phyloP scores from a whole-genome alignment of 768 basidiomycete genomes.

The Termitomyces sp. region DNA sequence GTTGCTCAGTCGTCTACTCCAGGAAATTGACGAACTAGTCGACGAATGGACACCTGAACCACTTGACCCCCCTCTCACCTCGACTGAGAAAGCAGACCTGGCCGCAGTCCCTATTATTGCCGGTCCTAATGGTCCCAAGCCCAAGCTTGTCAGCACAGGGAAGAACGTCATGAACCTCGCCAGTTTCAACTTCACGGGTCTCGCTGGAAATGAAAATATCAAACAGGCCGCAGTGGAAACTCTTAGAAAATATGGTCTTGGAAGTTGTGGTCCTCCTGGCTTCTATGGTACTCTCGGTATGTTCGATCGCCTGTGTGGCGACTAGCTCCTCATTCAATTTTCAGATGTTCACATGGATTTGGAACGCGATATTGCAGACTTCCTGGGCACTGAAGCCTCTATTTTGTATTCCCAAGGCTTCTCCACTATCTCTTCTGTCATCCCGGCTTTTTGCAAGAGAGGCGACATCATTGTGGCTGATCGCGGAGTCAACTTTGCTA shows the following conservation, averaged over 20 bases:
- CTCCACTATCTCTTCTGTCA: slow-evolving; percentile 88
- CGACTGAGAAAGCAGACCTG: slow-evolving; percentile 66
- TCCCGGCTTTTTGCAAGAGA: slow-evolving; percentile 96
- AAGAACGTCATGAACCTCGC: slow-evolving; percentile 84
- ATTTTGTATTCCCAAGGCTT: slow-evolving; percentile 96
- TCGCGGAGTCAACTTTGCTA: slow-evolving; percentile 91
- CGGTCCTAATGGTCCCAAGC: slow-evolving; percentile 81
- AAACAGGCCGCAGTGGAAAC: slow-evolving; percentile 84
- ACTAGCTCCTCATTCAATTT: slow-evolving; percentile 5
- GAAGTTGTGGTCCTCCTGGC: slow-evolving; percentile 93
- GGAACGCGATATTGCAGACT: slow-evolving; percentile 87
- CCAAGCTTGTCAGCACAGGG: slow-evolving; percentile 67
- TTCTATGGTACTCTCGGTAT: slow-evolving; percentile 95
- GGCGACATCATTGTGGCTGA: slow-evolving; percentile 99
- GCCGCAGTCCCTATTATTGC: slow-evolving; percentile 70
- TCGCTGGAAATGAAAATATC: slow-evolving; percentile 84
- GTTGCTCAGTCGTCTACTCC: neutral
- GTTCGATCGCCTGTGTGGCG: slow-evolving; percentile 21
- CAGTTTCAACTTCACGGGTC: slow-evolving; percentile 88
- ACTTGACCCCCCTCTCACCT: slow-evolving; percentile 59
- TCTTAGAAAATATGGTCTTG: slow-evolving; percentile 85
- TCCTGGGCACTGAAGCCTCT: slow-evolving; percentile 82
- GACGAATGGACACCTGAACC: slow-evolving; percentile 93
- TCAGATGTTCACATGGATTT: slow-evolving; percentile 88
- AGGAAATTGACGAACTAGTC: slow-evolving; percentile 97